Percentiles rank a stretch among this genome's conserved stretches.
Evolutionary conservation across 352 stramenopile species (phyloP).

Genomic region (Pythium utonaiense): DNA sequence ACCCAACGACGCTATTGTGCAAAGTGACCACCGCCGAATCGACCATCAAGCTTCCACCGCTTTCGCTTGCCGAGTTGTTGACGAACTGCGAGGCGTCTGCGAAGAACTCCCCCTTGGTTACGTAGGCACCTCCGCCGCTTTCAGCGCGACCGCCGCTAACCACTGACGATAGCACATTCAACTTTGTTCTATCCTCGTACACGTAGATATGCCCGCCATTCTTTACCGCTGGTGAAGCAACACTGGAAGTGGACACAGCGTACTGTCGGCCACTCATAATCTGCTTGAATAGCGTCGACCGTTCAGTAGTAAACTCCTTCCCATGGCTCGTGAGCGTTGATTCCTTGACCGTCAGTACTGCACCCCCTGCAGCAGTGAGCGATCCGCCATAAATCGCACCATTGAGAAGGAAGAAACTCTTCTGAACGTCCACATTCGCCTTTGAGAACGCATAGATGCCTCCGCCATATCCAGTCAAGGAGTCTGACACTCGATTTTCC

Average conservation of each 20-base stretch:
- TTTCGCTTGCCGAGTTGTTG: slow-evolving; percentile 40
- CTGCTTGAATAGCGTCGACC: slow-evolving; percentile 12
- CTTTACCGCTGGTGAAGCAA: neutral
- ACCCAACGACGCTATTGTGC: slow-evolving; percentile 22
- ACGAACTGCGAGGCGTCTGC: slow-evolving; percentile 23
- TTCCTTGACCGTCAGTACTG: neutral
- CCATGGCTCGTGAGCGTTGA: slow-evolving; percentile 10
- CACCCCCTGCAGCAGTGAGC: neutral
- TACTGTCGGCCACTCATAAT: neutral
- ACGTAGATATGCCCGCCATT: slow-evolving; percentile 40
- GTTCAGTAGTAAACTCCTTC: neutral
- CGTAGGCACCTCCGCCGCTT: slow-evolving; percentile 39
- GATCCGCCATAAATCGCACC: slow-evolving; percentile 10
- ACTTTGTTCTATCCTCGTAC: slow-evolving; percentile 12
- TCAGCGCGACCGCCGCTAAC: slow-evolving; percentile 41
- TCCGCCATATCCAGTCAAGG: slow-evolving; percentile 8
- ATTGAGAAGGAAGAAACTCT: slow-evolving; percentile 21
- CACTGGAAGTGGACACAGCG: neutral
- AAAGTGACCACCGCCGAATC: slow-evolving; percentile 29
- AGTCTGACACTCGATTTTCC: slow-evolving; percentile 21
- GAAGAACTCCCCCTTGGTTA: slow-evolving; percentile 30
- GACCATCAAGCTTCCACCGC: slow-evolving; percentile 45
- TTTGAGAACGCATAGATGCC: neutral
- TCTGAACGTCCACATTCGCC: neutral
- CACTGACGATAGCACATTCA: slow-evolving; percentile 9